Evolutionary conservation across 1,284 basidiomycete species (phyloP), one percentile per base, ranked within the genome.

Genomic region (Schizophyllum amplum): DNA sequence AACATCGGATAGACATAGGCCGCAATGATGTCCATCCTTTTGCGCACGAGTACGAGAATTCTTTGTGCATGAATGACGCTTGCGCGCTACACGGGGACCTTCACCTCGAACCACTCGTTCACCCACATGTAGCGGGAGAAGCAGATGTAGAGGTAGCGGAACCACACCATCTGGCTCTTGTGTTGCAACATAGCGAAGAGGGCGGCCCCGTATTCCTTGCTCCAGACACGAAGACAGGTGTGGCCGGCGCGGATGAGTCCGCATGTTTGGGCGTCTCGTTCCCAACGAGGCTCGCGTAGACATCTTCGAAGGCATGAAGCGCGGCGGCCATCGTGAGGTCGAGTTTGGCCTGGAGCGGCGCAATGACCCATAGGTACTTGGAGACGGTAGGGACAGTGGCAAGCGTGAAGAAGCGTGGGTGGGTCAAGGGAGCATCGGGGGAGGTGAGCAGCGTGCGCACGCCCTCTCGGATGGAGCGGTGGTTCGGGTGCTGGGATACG

Each of bases 81-180:
- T n/a, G n/a, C n/a, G n/a, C n/a, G n/a, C n/a, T n/a, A 46, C 42
- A 46, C 42, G 54, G 53, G 53, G 49, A 54, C 57, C 56, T 61
- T 59, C 42, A 79, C 63, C 62, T 83, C 76, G 6, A 79, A 72
- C 78, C 92, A 87, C 62, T 91, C 84, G 62, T 95, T 94, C 51
- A 91, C 83, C 93, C 93, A 97, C 87, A 97, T 89, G 66, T 96
- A 94, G 60, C 88, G 78, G 26, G 92, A 94, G 65, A 88, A 88
- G n/a, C 71, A 61, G 27, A 96, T 77, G 66, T 95, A 94, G 53
- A 94, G 72, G 80, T 86, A 92, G 52, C 94, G 80, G 73, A 94
- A 97, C 94, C 94, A 97, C 22, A 86, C 82, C 61, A 93, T 72
- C 74, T 98, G 94, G 56, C 82, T 84, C 57, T 71, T 59, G 66